These are phyloP conservation scores for Yamadazyma triangularis DNA, from an alignment of 1,139 yeast genomes.

Conservation along the genomic window DNA sequence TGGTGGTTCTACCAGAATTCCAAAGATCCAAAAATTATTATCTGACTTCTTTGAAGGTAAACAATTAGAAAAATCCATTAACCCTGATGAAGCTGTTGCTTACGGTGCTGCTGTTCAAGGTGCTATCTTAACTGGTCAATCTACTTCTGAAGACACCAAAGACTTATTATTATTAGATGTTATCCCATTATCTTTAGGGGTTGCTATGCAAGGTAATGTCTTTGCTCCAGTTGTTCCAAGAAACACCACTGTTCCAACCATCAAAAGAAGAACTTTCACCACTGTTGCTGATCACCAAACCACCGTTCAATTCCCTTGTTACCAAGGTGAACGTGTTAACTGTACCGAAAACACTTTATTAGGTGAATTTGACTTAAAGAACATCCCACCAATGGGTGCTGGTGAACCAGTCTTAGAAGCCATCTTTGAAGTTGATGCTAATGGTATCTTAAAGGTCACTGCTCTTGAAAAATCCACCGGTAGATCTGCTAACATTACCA, in stretches of 20 bases:
- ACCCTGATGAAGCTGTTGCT: conserved; percentile 99
- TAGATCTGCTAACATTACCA: conserved; percentile 98
- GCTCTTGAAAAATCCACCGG: conserved; percentile 99
- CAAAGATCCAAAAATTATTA: conserved; percentile 95
- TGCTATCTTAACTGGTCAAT: conserved; percentile 73
- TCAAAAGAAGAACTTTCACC: conserved; percentile 94
- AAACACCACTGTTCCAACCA: conserved; percentile 95
- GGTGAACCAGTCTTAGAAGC: conserved; percentile 98
- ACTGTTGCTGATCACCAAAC: conserved; percentile 98
- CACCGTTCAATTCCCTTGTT: conserved; percentile 92
- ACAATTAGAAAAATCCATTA: conserved; percentile 90
- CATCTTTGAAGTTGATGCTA: conserved; percentile 90
- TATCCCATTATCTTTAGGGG: conserved; percentile 92
- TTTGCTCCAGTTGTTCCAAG: conserved; percentile 96
- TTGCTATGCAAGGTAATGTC: conserved; percentile 97
- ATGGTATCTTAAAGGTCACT: conserved; percentile 97
- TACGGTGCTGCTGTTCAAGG: conserved; percentile 99
- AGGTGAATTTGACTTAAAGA: conserved; percentile 93
- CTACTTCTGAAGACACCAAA: conserved; percentile 62
- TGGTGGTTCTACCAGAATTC: conserved; percentile 99
- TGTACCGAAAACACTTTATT: conserved; percentile 92
- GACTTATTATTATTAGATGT: conserved; percentile 85
- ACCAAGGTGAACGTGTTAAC: conserved; percentile 96
- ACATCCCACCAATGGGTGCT: conserved; percentile 98
- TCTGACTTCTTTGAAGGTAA: conserved; percentile 98